Conservation (phyloP, 208 protist genomes). For the Leishmania guyanensis region DNA sequence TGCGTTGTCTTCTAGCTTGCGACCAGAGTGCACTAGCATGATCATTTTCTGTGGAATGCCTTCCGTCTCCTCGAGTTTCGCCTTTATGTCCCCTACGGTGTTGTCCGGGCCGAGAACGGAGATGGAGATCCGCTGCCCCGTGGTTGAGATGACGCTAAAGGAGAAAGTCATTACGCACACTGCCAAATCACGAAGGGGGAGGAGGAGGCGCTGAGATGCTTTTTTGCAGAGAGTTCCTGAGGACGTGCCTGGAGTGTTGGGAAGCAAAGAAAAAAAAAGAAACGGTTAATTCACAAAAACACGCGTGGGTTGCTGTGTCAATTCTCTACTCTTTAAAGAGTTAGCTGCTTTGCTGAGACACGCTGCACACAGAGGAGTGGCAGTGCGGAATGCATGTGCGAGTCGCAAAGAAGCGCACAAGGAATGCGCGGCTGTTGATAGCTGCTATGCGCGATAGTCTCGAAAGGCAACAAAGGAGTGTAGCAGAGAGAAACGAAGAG, state of each 20-base stretch:
- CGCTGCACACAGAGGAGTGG: not conserved
- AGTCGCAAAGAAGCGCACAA: not conserved
- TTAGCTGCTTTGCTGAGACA: not conserved
- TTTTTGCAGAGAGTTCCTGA: not conserved
- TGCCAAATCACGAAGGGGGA: not conserved
- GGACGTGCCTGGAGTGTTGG: not conserved
- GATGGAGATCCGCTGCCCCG: conserved; percentile 70
- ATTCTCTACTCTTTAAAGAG: not conserved
- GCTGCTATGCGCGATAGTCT: not conserved
- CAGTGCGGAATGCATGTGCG: not conserved
- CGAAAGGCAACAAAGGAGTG: not conserved
- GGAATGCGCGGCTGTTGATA: not conserved
- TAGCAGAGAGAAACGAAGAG: not conserved
- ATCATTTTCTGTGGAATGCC: conserved; percentile 85
- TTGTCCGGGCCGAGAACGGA: conserved; percentile 73
- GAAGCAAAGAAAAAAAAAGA: not conserved
- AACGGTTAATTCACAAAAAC: not conserved
- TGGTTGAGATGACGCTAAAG: conserved; percentile 79
- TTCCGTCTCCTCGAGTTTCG: conserved; percentile 78
- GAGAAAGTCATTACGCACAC: conserved; percentile 38
- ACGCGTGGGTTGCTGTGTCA: not conserved
- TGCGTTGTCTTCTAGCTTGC: conserved; percentile 65
- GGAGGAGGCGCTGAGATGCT: not conserved
- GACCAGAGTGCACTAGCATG: conserved; percentile 76
- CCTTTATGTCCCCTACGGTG: conserved; percentile 80